Evolutionary conservation across 139 green algal species (phyloP), one percentile per base, ranked within the genome.

Genomic region (Ettlia oleoabundans): DNA sequence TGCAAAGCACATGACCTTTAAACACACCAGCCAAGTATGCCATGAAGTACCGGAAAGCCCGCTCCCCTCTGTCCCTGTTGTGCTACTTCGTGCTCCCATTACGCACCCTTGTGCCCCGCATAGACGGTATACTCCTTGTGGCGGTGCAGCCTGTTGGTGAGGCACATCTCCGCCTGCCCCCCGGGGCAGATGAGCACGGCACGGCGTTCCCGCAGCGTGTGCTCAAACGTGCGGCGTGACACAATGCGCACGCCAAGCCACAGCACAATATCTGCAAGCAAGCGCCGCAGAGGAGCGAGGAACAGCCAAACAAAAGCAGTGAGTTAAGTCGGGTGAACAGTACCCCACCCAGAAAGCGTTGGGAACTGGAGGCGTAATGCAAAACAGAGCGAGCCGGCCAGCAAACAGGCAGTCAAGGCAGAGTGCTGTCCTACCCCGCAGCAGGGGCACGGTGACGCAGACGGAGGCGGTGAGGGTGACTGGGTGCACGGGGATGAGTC

Each of bases 171-270:
- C 1, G 79, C 79, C 79, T 97, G 94, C 43, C 94, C 94, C 26
- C 94, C 94, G 4, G 94, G 94, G 79, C 95, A 95, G 55, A 97
- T 73, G 61, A 97, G 81, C 24, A 97, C 94, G 2, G 86, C 80
- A 5, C 89, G 79, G 0, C 86, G 81, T 51, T 98, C 92, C 21
- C 80, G 22, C 33, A 97, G 84, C 1, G 91, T 88, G 15, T 72
- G 61, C 7, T 91, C 65, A 78, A 97, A 95, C 2, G 93, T 94
- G 63, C 63, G 77, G 21, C 89, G 85, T 32, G 79, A 88, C 8
- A 97, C 93, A 84, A 80, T 91, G 77, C 73, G 64, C 22, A 63
- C 40, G 33, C 67, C 77, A 35, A 75, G 52, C 73, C 70, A 86
- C n/a, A 83, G 62, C 52, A 71, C 38, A 21, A 88, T 81, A 42